Base-by-base conservation (phyloP, 2,329 filamentous ascomycete genomes). In the Xylaria multiplex region DNA sequence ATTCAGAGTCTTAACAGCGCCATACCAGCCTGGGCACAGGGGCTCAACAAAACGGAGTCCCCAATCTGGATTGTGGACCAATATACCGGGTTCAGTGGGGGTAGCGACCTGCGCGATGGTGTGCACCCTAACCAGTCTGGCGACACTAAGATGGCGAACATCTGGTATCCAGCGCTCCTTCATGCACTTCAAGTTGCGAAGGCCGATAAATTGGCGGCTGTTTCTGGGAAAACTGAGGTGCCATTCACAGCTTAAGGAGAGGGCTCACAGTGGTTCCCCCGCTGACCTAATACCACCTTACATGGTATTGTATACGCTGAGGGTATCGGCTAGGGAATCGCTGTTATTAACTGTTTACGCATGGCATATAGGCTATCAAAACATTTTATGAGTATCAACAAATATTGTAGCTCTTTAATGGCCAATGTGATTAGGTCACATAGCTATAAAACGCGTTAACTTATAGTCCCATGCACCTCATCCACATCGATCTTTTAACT, bases 31-130 rank as follows among this genome's bases (percentile, higher is more conserved):
- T 81, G 79, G 79, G 79, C 79, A 0, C 58, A 76, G 52, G 77
- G 76, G 0, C 73, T 79, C 16, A 80, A 81, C 70, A 75, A 70
- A 55, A 80, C 77, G 1, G 76, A 75, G 59, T 78, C 76, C 1
- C 79, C 79, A 1, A 80, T 81, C 69, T 81, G 77, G 78, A 76
- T 81, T 11, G 79, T 81, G 2, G 79, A 81, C 62, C 79, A 81
- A 68, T 81, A 79, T 62, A 79, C 78, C 0, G 78, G 79, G 3
- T 80, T 80, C 67, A 76, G 71, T 64, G 66, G 71, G 40, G 37
- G 55, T 8, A 68, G 66, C 35, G 78, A 80, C 62, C 67, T 79
- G 2, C 73, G 79, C 16, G 79, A 81, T 63, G 78, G 79, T 2
- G 71, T 81, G 3, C 79, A 81, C 68, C 79, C 80, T 3, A 81